These are phyloP conservation scores for Acacia confusa DNA, from an alignment of 306 rosid species.

Conservation along the genomic window DNA sequence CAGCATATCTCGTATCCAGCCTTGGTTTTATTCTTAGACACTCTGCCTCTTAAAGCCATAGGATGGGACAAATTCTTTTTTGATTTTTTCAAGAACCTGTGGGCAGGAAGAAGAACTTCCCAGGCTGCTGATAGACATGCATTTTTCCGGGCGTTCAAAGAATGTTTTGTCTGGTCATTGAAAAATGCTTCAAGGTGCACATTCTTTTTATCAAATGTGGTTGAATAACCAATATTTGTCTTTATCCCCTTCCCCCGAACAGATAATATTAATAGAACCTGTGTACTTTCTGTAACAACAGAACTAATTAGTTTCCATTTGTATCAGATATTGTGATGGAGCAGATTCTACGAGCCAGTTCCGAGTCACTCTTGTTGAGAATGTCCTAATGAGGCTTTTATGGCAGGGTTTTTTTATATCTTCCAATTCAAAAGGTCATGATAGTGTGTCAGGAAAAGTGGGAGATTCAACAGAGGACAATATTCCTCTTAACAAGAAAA, in stretches of 20 bases:
- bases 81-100: conserved; percentile 74
- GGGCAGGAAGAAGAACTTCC: conserved; percentile 72
- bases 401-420: conserved; percentile 67
- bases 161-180: conserved; percentile 86
- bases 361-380: conserved; percentile 58
- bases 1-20: conserved; percentile 81
- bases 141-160: conserved; percentile 78
- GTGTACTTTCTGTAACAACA: conserved; percentile 31
- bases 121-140: conserved; percentile 59
- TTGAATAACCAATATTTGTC: conserved; percentile 10
- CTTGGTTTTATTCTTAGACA: conserved; percentile 71
- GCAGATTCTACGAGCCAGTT: conserved; percentile 52
- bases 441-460: conserved; percentile 42
- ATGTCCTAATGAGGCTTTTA: conserved; percentile 64
- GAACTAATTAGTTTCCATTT: conserved; percentile 32
- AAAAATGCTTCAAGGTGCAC: conserved; percentile 75
- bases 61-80: conserved; percentile 71
- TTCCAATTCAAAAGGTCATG: conserved; percentile 46
- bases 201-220: conserved; percentile 23
- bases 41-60: conserved; percentile 63
- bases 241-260: conserved; percentile 3
- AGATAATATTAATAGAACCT: conserved; percentile 5
- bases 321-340: conserved; percentile 63
- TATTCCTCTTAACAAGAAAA: conserved; percentile 43
- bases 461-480: conserved; percentile 43